phyloP scores from a whole-genome alignment of 192 early-diverging fungal genomes.

The Thoreauomyces humboldtii region DNA sequence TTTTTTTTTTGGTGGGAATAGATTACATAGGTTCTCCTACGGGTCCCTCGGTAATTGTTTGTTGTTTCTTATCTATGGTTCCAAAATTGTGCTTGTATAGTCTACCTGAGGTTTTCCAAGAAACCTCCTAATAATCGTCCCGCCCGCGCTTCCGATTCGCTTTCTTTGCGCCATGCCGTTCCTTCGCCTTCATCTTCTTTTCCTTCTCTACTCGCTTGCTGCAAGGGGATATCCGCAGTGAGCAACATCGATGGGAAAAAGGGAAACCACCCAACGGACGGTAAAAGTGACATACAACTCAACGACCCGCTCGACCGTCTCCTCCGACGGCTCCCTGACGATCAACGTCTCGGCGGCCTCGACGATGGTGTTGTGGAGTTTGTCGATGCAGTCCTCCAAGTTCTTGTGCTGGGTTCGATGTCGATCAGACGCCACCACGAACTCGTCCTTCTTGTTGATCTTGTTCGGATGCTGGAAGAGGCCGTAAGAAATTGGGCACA shows the following conservation, averaged over 20 bases:
- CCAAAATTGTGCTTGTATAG: too few relatives aligned
- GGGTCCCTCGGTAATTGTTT: neutral
- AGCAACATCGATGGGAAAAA: neutral
- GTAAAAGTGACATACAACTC: slow-evolving; percentile 15
- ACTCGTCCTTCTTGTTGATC: slow-evolving; percentile 70
- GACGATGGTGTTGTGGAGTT: slow-evolving; percentile 58
- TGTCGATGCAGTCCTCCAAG: slow-evolving; percentile 76
- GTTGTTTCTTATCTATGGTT: neutral
- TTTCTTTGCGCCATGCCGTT: slow-evolving; percentile 65
- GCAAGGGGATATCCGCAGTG: neutral
- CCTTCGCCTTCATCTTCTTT: slow-evolving; percentile 60
- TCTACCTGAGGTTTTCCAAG: too few relatives aligned
- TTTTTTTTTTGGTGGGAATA: slow-evolving; percentile 1
- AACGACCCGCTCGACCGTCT: slow-evolving; percentile 59
- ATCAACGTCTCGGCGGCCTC: slow-evolving; percentile 56
- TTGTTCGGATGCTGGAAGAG: slow-evolving; percentile 28
- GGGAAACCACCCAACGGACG: neutral
- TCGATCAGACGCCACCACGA: slow-evolving; percentile 71
- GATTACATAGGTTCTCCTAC: neutral
- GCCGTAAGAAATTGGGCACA: slow-evolving; percentile 2
- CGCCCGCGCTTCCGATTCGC: slow-evolving; percentile 50
- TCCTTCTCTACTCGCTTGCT: slow-evolving; percentile 56
- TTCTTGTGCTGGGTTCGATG: slow-evolving; percentile 76
- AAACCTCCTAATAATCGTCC: slow-evolving; percentile 16
- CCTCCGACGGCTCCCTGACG: slow-evolving; percentile 63